Percentiles rank a stretch among this genome's conserved stretches.
These are phyloP conservation scores for Taphrina communis DNA, from an alignment of 1,139 yeast genomes.

Conservation along the genomic window DNA sequence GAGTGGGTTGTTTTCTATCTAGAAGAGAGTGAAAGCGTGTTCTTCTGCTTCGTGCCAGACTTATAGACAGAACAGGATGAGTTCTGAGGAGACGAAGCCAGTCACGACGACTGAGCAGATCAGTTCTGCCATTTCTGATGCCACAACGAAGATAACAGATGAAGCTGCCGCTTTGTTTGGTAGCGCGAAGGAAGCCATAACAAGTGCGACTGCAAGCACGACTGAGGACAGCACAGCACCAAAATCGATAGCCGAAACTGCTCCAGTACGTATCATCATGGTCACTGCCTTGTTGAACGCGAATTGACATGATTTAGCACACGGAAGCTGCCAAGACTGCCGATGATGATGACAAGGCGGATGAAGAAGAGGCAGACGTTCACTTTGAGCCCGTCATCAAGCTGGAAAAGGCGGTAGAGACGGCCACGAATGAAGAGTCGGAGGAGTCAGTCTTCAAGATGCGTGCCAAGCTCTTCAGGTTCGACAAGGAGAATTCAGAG, in stretches of 20 bases:
- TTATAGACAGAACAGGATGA: constrained; percentile 7
- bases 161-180: constrained; percentile 39
- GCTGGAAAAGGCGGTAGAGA: constrained; percentile 86
- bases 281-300: neutral
- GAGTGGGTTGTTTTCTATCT: neutral
- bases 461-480: constrained; percentile 93
- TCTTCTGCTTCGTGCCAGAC: neutral
- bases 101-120: constrained; percentile 32
- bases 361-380: constrained; percentile 88
- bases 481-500: constrained; percentile 80
- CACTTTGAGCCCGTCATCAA: constrained; percentile 96
- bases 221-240: constrained; percentile 17
- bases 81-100: constrained; percentile 32
- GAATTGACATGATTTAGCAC: constrained; percentile 8
- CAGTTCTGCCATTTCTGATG: constrained; percentile 37
- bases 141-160: constrained; percentile 34
- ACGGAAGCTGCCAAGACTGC: neutral
- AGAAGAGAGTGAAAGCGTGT: too few species aligned
- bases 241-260: constrained; percentile 35
- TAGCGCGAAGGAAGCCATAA: constrained; percentile 31
- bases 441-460: constrained; percentile 83
- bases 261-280: constrained; percentile 19
- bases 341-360: constrained; percentile 60
- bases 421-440: constrained; percentile 94
- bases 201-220: constrained; percentile 15